Conservation (phyloP, 768 basidiomycete species). For the Hemileccinum rubropunctum region DNA sequence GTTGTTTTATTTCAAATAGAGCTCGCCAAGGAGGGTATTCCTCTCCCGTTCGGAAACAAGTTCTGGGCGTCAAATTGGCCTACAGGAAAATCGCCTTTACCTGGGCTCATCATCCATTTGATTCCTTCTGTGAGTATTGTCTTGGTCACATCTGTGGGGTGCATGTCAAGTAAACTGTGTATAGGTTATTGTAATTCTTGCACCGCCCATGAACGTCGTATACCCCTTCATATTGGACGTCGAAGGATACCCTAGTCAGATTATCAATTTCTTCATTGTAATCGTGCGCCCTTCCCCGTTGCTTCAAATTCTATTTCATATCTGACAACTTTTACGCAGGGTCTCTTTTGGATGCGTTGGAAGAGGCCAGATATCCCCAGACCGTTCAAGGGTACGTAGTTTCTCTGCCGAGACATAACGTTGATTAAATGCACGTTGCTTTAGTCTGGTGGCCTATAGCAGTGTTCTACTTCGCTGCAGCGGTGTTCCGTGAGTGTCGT, state of each 20-base stretch:
- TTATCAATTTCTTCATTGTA: constrained; percentile 56
- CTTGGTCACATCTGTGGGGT: background rate
- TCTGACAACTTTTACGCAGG: constrained; percentile 29
- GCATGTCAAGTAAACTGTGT: constrained; percentile 7
- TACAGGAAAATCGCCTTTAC: constrained; percentile 53
- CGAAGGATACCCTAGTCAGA: constrained; percentile 47
- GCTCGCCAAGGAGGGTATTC: constrained; percentile 62
- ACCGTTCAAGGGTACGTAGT: constrained; percentile 49
- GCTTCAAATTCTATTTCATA: constrained; percentile 27
- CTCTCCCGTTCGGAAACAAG: constrained; percentile 54
- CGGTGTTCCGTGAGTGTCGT: constrained; percentile 45
- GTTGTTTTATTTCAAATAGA: constrained; percentile 30
- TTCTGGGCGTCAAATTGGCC: constrained; percentile 68
- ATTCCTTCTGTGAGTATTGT: constrained; percentile 43
- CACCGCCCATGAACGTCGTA: constrained; percentile 48
- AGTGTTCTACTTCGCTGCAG: constrained; percentile 50
- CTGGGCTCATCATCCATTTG: constrained; percentile 53
- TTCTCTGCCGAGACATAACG: background rate
- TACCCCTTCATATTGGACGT: constrained; percentile 65
- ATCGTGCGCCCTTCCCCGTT: constrained; percentile 33
- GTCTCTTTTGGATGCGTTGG: constrained; percentile 57
- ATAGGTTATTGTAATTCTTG: constrained; percentile 53
- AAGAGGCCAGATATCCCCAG: constrained; percentile 44
- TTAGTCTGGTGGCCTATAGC: constrained; percentile 56
- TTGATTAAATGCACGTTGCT: background rate